phyloP scores from a whole-genome alignment of 2,329 filamentous ascomycete species.

The Fusarium sp. region DNA sequence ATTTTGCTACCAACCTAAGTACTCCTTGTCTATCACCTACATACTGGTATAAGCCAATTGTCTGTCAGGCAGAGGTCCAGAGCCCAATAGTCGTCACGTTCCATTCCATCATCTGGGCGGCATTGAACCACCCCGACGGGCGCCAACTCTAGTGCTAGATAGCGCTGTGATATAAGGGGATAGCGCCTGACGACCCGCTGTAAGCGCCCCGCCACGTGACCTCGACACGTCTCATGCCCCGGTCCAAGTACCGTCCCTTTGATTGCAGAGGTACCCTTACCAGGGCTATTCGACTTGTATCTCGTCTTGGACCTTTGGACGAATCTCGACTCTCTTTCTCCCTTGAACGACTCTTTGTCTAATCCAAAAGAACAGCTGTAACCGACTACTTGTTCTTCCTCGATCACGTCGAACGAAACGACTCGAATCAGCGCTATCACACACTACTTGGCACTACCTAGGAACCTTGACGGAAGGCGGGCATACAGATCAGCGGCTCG shows the following conservation, averaged over 20 bases:
- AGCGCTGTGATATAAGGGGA: slow-evolving; percentile 41
- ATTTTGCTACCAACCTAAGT: background rate
- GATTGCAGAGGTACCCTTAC: slow-evolving; percentile 42
- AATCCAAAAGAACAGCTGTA: slow-evolving; percentile 20
- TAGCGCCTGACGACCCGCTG: slow-evolving; percentile 38
- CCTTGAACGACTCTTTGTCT: slow-evolving; percentile 39
- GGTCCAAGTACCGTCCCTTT: slow-evolving; percentile 42
- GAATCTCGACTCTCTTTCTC: slow-evolving; percentile 38
- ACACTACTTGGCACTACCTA: slow-evolving; percentile 26
- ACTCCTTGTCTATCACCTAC: background rate
- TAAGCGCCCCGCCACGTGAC: slow-evolving; percentile 41
- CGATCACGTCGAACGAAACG: slow-evolving; percentile 14
- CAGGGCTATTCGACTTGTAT: slow-evolving; percentile 40
- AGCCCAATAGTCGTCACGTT: background rate
- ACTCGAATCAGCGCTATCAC: slow-evolving; percentile 18
- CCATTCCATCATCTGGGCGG: slow-evolving; percentile 6
- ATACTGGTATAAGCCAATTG: background rate
- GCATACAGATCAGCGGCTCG: slow-evolving; percentile 42
- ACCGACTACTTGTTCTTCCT: slow-evolving; percentile 14
- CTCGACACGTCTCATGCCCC: slow-evolving; percentile 40
- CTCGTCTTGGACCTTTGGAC: slow-evolving; percentile 41
- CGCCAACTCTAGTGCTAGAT: slow-evolving; percentile 43
- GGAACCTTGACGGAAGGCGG: slow-evolving; percentile 39
- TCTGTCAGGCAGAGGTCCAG: background rate
- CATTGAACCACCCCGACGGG: slow-evolving; percentile 30